Evolutionary conservation across 1,284 basidiomycete species (phyloP).

Genomic region (Moesziomyces sp.): DNA sequence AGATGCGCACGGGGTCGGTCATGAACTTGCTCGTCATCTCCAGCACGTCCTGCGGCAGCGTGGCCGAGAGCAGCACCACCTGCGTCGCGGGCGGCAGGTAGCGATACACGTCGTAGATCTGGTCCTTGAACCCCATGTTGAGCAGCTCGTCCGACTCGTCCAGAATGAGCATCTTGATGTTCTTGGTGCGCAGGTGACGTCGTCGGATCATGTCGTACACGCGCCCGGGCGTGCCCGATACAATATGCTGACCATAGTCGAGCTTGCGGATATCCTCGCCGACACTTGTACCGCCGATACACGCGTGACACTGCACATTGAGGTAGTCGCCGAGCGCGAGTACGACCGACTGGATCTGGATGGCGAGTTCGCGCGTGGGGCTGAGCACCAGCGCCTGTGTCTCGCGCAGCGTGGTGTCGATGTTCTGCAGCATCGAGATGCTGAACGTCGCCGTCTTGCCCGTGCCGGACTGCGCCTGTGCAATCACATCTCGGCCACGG

Average conservation of each 20-base stretch:
- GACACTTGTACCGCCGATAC: constrained; percentile 96
- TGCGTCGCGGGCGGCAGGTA: constrained; percentile 98
- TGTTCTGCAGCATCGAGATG: constrained; percentile 76
- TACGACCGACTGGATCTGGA: constrained; percentile 98
- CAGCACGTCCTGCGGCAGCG: constrained; percentile 94
- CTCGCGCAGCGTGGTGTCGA: constrained; percentile 93
- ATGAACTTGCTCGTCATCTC: constrained; percentile 99
- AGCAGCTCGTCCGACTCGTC: constrained; percentile 98
- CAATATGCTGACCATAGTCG: constrained; percentile 97
- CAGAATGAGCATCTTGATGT: constrained; percentile 99
- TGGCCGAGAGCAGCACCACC: constrained; percentile 94
- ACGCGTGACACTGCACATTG: constrained; percentile 99
- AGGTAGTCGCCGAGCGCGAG: constrained; percentile 98
- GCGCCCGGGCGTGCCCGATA: constrained; percentile 95
- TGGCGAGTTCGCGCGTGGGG: constrained; percentile 72
- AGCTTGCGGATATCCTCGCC: constrained; percentile 98
- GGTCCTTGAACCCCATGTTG: constrained; percentile 99
- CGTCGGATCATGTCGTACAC: constrained; percentile 99
- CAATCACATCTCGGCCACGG: constrained; percentile 89
- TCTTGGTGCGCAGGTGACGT: constrained; percentile 89
- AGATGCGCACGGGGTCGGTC: constrained; percentile 97
- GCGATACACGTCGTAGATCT: constrained; percentile 99
- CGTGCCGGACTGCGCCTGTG: constrained; percentile 98
- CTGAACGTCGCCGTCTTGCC: constrained; percentile 96
- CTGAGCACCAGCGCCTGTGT: constrained; percentile 96